phyloP scores from a whole-genome alignment of 257 asterid genomes.

The Penstemon davidsonii region DNA sequence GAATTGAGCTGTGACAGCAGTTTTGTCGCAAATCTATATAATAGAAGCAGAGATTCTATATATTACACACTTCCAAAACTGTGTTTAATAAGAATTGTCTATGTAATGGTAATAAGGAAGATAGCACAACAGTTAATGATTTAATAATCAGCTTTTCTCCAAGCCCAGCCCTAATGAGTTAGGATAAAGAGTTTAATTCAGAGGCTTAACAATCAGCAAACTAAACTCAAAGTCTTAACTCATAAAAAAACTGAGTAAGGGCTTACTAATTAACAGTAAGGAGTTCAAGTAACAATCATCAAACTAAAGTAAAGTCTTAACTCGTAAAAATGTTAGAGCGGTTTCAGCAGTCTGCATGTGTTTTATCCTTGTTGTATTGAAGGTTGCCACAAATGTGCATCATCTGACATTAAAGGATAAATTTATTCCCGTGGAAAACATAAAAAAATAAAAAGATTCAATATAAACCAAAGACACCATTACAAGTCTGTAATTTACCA shows the following conservation, averaged over 20 bases:
- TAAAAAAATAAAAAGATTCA: not conserved
- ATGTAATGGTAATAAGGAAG: not conserved
- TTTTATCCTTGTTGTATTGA: conserved; percentile 15
- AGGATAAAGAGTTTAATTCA: not conserved
- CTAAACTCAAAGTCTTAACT: too few species aligned
- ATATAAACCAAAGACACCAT: conserved; percentile 14
- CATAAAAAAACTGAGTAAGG: too few species aligned
- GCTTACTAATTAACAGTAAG: too few species aligned
- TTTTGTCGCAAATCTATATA: not conserved
- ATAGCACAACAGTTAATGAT: not conserved
- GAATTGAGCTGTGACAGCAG: conserved; percentile 14
- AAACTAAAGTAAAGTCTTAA: conserved; percentile 10
- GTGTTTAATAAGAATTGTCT: not conserved
- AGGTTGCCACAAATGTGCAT: conserved; percentile 11
- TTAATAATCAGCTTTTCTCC: not conserved
- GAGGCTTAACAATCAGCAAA: conserved; percentile 12
- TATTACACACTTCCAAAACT: not conserved
- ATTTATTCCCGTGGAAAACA: conserved; percentile 10
- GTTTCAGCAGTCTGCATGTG: conserved; percentile 9
- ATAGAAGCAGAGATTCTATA: not conserved
- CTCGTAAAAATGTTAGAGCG: conserved; percentile 11
- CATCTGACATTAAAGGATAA: not conserved
- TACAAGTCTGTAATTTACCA: not conserved
- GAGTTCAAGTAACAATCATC: not conserved
- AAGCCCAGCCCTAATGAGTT: not conserved